Evolutionary conservation across 805 yeast species (phyloP), one percentile per base, ranked within the genome.

Genomic region (Saturnispora saitoi): DNA sequence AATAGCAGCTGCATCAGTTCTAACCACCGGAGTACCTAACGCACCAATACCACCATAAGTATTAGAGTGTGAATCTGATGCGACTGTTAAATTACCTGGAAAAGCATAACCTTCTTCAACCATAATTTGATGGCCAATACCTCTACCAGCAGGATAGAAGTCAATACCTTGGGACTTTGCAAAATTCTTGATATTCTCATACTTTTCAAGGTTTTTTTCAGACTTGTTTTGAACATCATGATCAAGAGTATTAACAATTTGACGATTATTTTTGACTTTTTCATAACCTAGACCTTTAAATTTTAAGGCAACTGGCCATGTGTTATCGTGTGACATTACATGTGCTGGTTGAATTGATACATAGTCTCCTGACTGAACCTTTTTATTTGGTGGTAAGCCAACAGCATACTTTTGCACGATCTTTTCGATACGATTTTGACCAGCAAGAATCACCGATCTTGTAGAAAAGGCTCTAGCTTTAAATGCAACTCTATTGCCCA

Each of bases 91-190:
- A 63, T 87, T 88, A 52, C 83, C 74, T 11, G 99, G 99, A 66
- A 90, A 93, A 0, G 98, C 97, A 64, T 93, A 93, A 47, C 99
- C 99, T 69, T 93, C 96, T 67, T 93, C 99, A 51, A 93, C 89
- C 96, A 93, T 89, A 69, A 91, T 87, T 69, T 93, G 99, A 66
- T 93, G 99, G 34, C 99, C 99, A 60, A 93, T 93, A 63, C 99
- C 99, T 65, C 96, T 78, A 39, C 99, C 99, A 9, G 99, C 99
- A 9, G 98, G 97, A 67, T 93, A 93, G 64, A 93, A 93, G 65
- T 91, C 97, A 39, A 91, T 81, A 26, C 95, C 96, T 63, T 91
- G 96, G 54, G 82, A 81, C 54, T 76, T 75, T 48, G 97, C 97
- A 62, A 93, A 93, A 37, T 80, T 73, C 71, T 91, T 89, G 63